Evolutionary conservation across 176 grass and related monocot species (phyloP), one percentile per base, ranked within the genome.

Genomic region (Pontederia crassipes): DNA sequence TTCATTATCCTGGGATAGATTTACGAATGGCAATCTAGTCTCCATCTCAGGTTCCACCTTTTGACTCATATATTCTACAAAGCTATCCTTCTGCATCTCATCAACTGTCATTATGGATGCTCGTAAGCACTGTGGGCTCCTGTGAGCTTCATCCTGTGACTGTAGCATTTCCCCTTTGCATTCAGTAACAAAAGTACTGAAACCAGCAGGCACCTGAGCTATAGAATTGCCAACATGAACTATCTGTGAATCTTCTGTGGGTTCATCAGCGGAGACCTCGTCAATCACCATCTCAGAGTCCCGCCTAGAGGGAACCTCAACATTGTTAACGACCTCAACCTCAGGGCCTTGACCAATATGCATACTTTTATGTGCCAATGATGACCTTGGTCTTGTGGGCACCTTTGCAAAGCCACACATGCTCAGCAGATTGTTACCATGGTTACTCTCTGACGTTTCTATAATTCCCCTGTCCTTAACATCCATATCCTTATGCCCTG

Each of bases 331-430:
- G 13, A 61, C 16, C 3, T 81, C 76, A 55, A 46, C 54, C 72
- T 27, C 48, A 57, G 62, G 69, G 61, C 61, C 73, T 65, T 55
- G 53, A 57, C 49, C 45, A 49, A 17, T 49, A 59, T 67, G 13
- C 57, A 54, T 28, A 69, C 78, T 82, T 74, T 57, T 93, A 50
- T 85, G 77, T 55, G 70, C 26, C 67, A 83, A 16, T 63, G 84
- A 9, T 66, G 87, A 83, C 52, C 84, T 67, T 10, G 74, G 81
- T 70, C 75, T 88, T 24, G 74, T 98, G 12, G 85, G 79, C 20
- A 84, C 73, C 68, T 67, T 88, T 51, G 77, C 65, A 81, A 85
- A 79, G 61, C 50, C 73, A 81, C 84, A 81, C 50, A 64, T 64
- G 48, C 73, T 82, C 49, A 92, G 65, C 70, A 92, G 63, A 71